Percentiles rank a stretch among this genome's conserved stretches.
These are phyloP conservation scores for Neoboletus brunneissimus DNA, from an alignment of 768 basidiomycete species.

Conservation along the genomic window DNA sequence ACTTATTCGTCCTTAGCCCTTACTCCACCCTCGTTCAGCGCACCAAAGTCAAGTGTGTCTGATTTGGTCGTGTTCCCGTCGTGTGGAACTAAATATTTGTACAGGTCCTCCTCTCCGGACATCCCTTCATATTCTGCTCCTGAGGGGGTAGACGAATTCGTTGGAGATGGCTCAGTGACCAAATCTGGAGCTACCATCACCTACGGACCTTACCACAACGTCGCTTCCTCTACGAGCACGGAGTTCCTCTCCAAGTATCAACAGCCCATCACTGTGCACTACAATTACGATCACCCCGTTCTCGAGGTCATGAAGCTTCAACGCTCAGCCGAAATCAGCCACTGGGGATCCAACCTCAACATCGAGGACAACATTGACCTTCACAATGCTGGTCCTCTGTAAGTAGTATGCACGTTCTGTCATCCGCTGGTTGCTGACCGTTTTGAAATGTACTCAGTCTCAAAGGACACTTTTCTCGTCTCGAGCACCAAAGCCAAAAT, in stretches of 20 bases:
- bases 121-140: constrained; percentile 74
- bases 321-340: constrained; percentile 86
- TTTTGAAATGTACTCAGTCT: constrained; percentile 49
- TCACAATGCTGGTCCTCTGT: constrained; percentile 90
- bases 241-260: constrained; percentile 62
- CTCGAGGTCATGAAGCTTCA: constrained; percentile 69
- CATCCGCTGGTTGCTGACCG: background rate
- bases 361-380: constrained; percentile 84
- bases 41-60: constrained; percentile 77
- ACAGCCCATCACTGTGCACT: constrained; percentile 70
- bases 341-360: constrained; percentile 95
- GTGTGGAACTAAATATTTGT: constrained; percentile 1
- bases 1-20: constrained; percentile 80
- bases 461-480: constrained; percentile 93
- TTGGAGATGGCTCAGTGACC: constrained; percentile 56
- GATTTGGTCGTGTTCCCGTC: background rate
- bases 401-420: constrained; percentile 33
- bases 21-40: constrained; percentile 80
- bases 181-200: constrained; percentile 80
- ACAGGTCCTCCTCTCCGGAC: constrained; percentile 67
- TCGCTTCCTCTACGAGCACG: constrained; percentile 58
- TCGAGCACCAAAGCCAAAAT: constrained; percentile 76
- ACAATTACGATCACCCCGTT: constrained; percentile 78
- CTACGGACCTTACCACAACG: constrained; percentile 82
- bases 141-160: constrained; percentile 54